Evolutionary conservation across 1,284 basidiomycete genomes (phyloP), one percentile per base, ranked within the genome.

Genomic region (Porogramme epimiltina): DNA sequence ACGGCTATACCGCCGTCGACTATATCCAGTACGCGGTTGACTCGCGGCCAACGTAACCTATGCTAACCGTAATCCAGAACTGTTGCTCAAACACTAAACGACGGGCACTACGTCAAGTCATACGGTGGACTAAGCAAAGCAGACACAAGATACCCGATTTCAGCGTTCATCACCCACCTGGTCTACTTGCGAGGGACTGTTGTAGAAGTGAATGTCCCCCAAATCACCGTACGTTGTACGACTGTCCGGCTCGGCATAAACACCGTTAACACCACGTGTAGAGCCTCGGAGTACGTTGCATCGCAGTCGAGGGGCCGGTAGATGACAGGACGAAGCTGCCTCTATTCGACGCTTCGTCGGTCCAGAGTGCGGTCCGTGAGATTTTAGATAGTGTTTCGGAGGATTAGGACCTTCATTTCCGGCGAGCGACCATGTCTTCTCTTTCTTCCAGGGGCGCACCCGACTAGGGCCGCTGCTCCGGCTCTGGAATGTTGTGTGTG

Each of bases 141-240:
- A n/a, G 75, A 72, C 39, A 85, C 84, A 3, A 79, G 75, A 13
- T 87, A 84, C 59, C 85, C 89, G 6, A 70, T 81, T 20, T 87
- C 87, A 18, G 84, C 86, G 2, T 89, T 89, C 68, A 76, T 98
- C 51, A 93, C 91, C 1, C 93, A 98, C 69, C 66, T 98, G 4
- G 80, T 95, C 3, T 90, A 89, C 67, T 74, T 95, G 6, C 79
- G 82, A 57, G 83, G 80, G 1, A 81, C 84, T 1, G 62, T 65
- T 9, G 79, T 95, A 1, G 60, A 69, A 2, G 81, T 95, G 10
- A 85, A 95, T 62, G 72, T 77, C 25, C 65, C 67, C 22, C 69
- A 70, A 8, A 78, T 94, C 37, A 78, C 78, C 45, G 93, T 92
- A 62, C 63, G 87, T 75, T 20, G 5, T 13, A 15, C 2, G 16